Percentiles rank a stretch among this genome's conserved stretches.
These are phyloP conservation scores for Sherardia arvensis DNA, from an alignment of 257 asterid species.

Conservation along the genomic window DNA sequence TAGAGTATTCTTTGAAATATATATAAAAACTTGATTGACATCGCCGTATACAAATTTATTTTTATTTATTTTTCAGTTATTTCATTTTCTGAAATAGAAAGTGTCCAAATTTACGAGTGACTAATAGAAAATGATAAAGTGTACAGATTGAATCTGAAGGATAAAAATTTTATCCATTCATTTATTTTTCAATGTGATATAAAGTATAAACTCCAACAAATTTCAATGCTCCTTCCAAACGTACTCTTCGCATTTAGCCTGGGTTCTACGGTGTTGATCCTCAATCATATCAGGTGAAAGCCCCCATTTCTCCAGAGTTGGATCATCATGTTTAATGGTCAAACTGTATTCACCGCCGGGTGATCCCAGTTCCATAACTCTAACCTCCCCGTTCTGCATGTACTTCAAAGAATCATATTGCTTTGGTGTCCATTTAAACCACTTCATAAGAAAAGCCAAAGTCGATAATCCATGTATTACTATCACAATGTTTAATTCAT, in stretches of 20 bases:
- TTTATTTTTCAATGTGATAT: no score
- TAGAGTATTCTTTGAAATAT: no score
- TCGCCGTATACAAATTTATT: no score
- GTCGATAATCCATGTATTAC: conserved; percentile 23
- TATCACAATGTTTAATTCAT: no score
- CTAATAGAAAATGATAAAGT: no score
- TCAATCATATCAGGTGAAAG: conserved; percentile 20
- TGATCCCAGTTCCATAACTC: conserved; percentile 21
- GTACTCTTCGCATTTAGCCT: conserved; percentile 14
- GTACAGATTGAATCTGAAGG: no score
- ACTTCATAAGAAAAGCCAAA: conserved; percentile 24
- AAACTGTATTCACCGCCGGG: conserved; percentile 23
- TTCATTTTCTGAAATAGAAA: no score
- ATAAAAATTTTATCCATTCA: no score
- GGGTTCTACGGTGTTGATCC: conserved; percentile 23
- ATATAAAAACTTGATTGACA: no score
- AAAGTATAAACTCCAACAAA: no score
- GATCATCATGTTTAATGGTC: conserved; percentile 21
- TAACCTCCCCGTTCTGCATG: conserved; percentile 18
- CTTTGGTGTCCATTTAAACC: conserved; percentile 25
- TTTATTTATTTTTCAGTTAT: no score
- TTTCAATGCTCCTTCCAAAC: background rate
- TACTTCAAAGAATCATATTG: conserved; percentile 19
- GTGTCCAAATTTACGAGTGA: no score
- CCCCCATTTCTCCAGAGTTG: conserved; percentile 23